Evolutionary conservation across 331 rosid genomes (phyloP).

Genomic region (Saraca asoca): DNA sequence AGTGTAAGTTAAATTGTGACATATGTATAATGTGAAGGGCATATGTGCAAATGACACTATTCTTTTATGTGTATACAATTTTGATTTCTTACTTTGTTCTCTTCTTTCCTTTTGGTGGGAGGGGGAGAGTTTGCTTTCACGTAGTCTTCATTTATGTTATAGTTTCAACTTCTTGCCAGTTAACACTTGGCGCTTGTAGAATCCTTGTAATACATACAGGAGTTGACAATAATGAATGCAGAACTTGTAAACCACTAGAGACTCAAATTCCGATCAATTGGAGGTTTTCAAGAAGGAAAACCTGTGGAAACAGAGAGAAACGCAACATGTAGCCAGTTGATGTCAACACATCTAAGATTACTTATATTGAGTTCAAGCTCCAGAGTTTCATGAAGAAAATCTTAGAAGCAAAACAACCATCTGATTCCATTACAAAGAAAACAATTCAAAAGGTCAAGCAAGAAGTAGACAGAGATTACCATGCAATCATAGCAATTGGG

Average conservation of each 20-base stretch:
- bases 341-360: slow-evolving; percentile 34
- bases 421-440: slow-evolving; percentile 35
- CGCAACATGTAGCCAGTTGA: slow-evolving; percentile 55
- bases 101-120: background rate
- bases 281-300: slow-evolving; percentile 55
- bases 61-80: too few species aligned
- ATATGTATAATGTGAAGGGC: too few species aligned
- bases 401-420: slow-evolving; percentile 45
- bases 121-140: too few species aligned
- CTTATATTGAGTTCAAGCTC: slow-evolving; percentile 45
- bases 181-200: slow-evolving; percentile 18
- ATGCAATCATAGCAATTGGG: slow-evolving; percentile 52
- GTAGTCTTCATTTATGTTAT: background rate
- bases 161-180: background rate
- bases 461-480: slow-evolving; percentile 55
- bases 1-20: too few species aligned
- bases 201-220: slow-evolving; percentile 41
- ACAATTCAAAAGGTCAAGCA: slow-evolving; percentile 50
- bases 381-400: slow-evolving; percentile 49
- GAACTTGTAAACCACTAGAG: slow-evolving; percentile 47
- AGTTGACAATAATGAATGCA: slow-evolving; percentile 48
- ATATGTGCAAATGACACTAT: too few species aligned
- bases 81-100: background rate
- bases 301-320: slow-evolving; percentile 47
- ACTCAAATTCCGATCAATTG: slow-evolving; percentile 50